Evolutionary conservation across 1,284 basidiomycete genomes (phyloP), one percentile per base, ranked within the genome.

Genomic region (Xanthoconium separans): DNA sequence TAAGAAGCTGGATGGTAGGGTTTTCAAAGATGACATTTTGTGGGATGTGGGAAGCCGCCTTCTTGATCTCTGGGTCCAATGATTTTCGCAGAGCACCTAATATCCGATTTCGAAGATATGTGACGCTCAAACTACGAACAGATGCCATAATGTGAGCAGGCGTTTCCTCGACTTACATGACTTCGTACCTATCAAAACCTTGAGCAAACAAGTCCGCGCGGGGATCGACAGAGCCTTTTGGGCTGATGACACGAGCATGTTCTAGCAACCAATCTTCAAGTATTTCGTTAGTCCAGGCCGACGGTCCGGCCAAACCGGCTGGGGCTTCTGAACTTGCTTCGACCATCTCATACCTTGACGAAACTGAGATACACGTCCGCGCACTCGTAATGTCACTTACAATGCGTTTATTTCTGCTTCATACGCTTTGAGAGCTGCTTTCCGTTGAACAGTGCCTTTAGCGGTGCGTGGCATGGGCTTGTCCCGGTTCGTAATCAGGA

Each of bases 121-220:
- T 73, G 11, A 59, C 70, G 15, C 69, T 70, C 48, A 73, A 51
- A 54, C 72, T 73, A 11, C 2, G 7, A 40, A 40, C 8, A 10
- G 29, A 27, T 2, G 44, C 13, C 2, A 30, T 1, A 0, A 11
- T 5, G 16, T 61, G 16, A 59, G 34, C 6, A 16, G 27, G 27
- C 27, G 20, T 2, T 3, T 9, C 16, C 4, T 31, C 2, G 1
- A 11, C 3, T 1, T 39, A 15, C 11, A 3, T n/a, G 16, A 46
- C 7, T 2, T 2, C 59, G 27, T 42, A 71, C 73, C 72, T 74
- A 48, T 74, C 72, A 47, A 74, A 72, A 3, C 71, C 72, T 45
- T 70, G 69, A 15, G 61, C 56, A 43, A 75, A 75, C 0, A 74
- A 29, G 39, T 73, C 72, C 2, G 53, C 45, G 0, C 33, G 34